A percentile compares a stretch with the other conserved stretches of the same genome.
These are phyloP conservation scores for Cladophialophora psammophila DNA, from an alignment of 2,329 filamentous ascomycete genomes.

Conservation along the genomic window DNA sequence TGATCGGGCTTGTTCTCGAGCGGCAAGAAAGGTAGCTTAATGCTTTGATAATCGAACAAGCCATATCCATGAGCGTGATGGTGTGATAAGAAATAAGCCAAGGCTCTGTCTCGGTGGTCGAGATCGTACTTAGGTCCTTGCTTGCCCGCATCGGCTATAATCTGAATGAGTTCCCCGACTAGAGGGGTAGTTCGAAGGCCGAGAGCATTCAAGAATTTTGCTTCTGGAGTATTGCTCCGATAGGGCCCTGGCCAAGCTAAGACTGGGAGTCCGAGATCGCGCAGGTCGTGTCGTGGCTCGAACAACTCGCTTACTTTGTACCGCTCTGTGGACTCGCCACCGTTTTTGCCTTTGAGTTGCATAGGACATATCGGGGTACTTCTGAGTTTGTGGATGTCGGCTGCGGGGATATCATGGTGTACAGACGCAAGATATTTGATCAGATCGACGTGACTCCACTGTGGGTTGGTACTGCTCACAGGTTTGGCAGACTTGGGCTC, in stretches of 20 bases:
- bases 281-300: constrained; percentile 75
- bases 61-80: constrained; percentile 80
- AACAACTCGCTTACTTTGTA: constrained; percentile 82
- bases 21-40: constrained; percentile 71
- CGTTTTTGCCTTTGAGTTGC: constrained; percentile 65
- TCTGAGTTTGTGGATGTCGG: constrained; percentile 80
- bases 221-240: constrained; percentile 72
- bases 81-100: constrained; percentile 83
- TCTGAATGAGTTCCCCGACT: constrained; percentile 75
- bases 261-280: constrained; percentile 75
- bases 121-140: constrained; percentile 50
- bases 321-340: constrained; percentile 57
- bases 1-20: constrained; percentile 67
- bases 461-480: constrained; percentile 46
- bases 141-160: constrained; percentile 72
- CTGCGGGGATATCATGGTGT: constrained; percentile 81
- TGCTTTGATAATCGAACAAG: constrained; percentile 64
- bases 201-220: constrained; percentile 73
- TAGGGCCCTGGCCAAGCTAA: constrained; percentile 83
- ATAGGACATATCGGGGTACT: constrained; percentile 83
- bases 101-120: constrained; percentile 69
- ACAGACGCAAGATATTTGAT: constrained; percentile 95
- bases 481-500: constrained; percentile 52
- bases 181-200: constrained; percentile 77
- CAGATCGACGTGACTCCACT: constrained; percentile 92